These are phyloP conservation scores for Taiozyma sp. DNA, from an alignment of 1,139 yeast species.

Conservation along the genomic window DNA sequence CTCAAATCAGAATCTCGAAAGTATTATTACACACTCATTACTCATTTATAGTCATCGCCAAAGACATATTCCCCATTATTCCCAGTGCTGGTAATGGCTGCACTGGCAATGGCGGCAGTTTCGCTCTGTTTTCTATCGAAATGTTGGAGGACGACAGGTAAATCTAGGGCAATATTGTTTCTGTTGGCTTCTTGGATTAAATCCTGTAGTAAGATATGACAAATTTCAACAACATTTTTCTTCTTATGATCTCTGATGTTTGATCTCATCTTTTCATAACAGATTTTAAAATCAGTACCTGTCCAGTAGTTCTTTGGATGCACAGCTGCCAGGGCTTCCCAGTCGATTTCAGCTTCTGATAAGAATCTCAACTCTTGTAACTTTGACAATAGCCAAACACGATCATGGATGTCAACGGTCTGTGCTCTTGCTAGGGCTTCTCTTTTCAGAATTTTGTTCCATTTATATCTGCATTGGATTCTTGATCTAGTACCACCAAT, in stretches of 20 bases:
- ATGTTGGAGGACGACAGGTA: slow-evolving; percentile 19
- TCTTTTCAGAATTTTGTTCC: slow-evolving; percentile 75
- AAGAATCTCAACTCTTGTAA: slow-evolving; percentile 44
- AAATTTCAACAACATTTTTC: slow-evolving; percentile 35
- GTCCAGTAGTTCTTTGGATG: slow-evolving; percentile 41
- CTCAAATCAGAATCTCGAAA: background rate
- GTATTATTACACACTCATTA: background rate
- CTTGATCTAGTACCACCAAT: slow-evolving; percentile 89
- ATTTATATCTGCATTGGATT: slow-evolving; percentile 91
- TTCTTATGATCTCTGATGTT: slow-evolving; percentile 35
- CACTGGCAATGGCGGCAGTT: slow-evolving; percentile 11
- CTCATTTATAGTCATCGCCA: background rate
- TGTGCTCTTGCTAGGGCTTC: slow-evolving; percentile 49
- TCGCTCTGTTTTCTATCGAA: slow-evolving; percentile 5
- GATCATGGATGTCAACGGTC: slow-evolving; percentile 45
- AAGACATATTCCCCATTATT: background rate
- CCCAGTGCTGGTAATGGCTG: slow-evolving; percentile 12
- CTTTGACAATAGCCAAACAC: slow-evolving; percentile 53
- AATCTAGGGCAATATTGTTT: slow-evolving; percentile 12
- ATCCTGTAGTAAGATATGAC: slow-evolving; percentile 24
- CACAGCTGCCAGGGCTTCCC: slow-evolving; percentile 51
- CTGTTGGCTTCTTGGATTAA: slow-evolving; percentile 18
- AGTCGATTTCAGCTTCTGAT: slow-evolving; percentile 51
- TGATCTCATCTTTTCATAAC: slow-evolving; percentile 42
- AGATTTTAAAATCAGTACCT: slow-evolving; percentile 40